Evolutionary conservation across 1,284 basidiomycete species (phyloP).

Genomic region (Gymnopus androsaceus): DNA sequence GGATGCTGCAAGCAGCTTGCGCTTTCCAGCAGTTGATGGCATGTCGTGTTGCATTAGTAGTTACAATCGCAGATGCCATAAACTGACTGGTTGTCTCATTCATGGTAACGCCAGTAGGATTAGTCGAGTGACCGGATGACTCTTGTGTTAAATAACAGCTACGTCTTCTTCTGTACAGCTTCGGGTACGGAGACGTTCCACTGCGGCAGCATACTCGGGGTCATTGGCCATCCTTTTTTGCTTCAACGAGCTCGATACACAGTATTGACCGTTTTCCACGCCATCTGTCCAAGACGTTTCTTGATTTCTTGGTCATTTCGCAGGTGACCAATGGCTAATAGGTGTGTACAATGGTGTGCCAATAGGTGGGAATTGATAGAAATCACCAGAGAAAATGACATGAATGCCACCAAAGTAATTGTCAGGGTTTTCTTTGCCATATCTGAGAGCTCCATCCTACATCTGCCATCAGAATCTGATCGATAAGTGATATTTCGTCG

Average conservation of each 20-base stretch:
- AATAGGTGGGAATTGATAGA: slow-evolving; percentile 19
- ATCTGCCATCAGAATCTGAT: neutral
- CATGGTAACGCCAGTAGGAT: neutral
- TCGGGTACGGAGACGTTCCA: neutral
- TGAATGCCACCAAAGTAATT: slow-evolving; percentile 32
- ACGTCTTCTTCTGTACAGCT: slow-evolving; percentile 1
- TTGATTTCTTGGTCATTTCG: neutral
- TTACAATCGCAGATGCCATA: slow-evolving; percentile 2
- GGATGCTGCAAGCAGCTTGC: neutral
- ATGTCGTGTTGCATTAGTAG: slow-evolving; percentile 23
- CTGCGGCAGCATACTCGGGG: neutral
- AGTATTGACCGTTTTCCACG: slow-evolving; percentile 5
- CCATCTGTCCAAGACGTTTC: neutral
- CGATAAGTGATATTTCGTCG: slow-evolving; percentile 5
- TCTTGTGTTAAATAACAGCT: neutral
- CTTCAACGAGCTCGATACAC: neutral
- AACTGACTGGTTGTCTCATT: neutral
- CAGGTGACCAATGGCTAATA: slow-evolving; percentile 15
- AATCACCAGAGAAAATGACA: slow-evolving; percentile 35
- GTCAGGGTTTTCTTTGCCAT: slow-evolving; percentile 25
- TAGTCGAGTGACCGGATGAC: neutral
- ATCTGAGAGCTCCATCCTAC: slow-evolving; percentile 20
- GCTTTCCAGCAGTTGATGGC: slow-evolving; percentile 23
- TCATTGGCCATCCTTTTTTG: slow-evolving; percentile 2
- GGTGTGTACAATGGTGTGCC: slow-evolving; percentile 28